Conservation (phyloP, 2,329 filamentous ascomycete genomes). For the Albifimbria verrucaria region DNA sequence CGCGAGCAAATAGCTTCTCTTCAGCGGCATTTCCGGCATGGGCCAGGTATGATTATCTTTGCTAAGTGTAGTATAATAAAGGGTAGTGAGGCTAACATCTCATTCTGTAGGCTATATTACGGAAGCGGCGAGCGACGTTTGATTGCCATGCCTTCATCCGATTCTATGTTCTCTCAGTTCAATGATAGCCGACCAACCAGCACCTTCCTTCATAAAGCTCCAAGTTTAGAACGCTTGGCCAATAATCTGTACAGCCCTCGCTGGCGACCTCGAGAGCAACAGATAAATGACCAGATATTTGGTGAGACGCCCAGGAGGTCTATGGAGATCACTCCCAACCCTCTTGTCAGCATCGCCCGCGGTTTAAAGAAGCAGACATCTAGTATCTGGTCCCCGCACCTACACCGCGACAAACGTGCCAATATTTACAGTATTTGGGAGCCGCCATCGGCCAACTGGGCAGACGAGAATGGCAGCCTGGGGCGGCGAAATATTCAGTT, state of each 20-base stretch:
- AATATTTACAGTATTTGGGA: conserved; percentile 65
- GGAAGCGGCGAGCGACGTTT: conserved; percentile 59
- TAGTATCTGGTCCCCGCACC: conserved; percentile 71
- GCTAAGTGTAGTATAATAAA: neutral
- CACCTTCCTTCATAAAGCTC: conserved; percentile 45
- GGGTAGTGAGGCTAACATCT: neutral
- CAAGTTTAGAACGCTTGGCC: conserved; percentile 46
- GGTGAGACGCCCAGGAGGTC: conserved; percentile 24
- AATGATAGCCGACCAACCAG: conserved; percentile 45
- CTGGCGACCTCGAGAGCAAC: conserved; percentile 37
- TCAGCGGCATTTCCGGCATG: conserved; percentile 40
- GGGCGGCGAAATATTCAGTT: conserved; percentile 72
- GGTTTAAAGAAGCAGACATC: conserved; percentile 48
- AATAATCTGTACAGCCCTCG: conserved; percentile 43
- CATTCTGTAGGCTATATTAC: conserved; percentile 59
- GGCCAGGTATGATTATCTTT: conserved; percentile 44
- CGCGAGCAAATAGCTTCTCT: conserved; percentile 41
- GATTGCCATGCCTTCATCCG: conserved; percentile 43
- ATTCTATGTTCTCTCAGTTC: conserved; percentile 43
- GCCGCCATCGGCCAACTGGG: conserved; percentile 67
- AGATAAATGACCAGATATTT: conserved; percentile 5
- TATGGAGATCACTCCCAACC: conserved; percentile 41
- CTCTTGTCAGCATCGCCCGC: conserved; percentile 22
- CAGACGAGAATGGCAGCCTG: conserved; percentile 55
- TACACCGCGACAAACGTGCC: conserved; percentile 60